A percentile compares a stretch with the other conserved stretches of the same genome.
Evolutionary conservation across 768 basidiomycete genomes (phyloP).

Genomic region (Thelephora aurantiotincta): DNA sequence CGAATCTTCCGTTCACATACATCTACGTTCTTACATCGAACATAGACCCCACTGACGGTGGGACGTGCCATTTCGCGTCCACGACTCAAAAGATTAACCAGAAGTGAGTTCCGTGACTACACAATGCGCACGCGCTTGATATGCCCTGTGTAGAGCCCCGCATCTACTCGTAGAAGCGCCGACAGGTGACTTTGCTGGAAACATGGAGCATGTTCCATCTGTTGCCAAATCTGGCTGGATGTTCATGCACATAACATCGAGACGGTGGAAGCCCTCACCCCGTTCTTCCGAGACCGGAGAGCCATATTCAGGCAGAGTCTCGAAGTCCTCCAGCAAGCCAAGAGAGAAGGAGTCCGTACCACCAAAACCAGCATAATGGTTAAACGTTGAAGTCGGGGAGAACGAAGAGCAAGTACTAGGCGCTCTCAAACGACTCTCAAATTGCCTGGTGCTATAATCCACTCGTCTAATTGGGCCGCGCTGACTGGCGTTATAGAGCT

Average conservation of each 20-base stretch:
- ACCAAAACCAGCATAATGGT: slow-evolving; percentile 99
- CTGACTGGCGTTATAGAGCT: slow-evolving; percentile 42
- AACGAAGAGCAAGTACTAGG: slow-evolving; percentile 67
- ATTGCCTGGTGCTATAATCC: slow-evolving; percentile 14
- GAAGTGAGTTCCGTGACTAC: slow-evolving; percentile 46
- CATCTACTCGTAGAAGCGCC: slow-evolving; percentile 93
- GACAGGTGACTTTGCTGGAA: slow-evolving; percentile 87
- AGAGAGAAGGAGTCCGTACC: slow-evolving; percentile 68
- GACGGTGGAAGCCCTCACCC: slow-evolving; percentile 88
- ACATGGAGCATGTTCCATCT: slow-evolving; percentile 53
- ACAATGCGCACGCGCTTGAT: not conserved
- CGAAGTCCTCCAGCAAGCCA: slow-evolving; percentile 68
- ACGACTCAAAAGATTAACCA: slow-evolving; percentile 93
- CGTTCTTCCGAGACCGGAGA: slow-evolving; percentile 87
- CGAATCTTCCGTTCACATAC: not conserved
- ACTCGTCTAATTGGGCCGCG: slow-evolving; percentile 1
- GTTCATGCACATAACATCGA: slow-evolving; percentile 98
- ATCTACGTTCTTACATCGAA: not conserved
- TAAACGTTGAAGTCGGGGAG: slow-evolving; percentile 93
- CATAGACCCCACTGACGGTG: slow-evolving; percentile 82
- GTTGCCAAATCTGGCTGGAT: slow-evolving; percentile 91
- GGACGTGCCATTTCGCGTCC: slow-evolving; percentile 87
- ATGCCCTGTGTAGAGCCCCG: slow-evolving; percentile 52
- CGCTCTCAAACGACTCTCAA: slow-evolving; percentile 73
- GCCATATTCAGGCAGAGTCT: slow-evolving; percentile 84